Conservation (phyloP, 2,329 filamentous ascomycete genomes). For the Aureobasidium sp. region DNA sequence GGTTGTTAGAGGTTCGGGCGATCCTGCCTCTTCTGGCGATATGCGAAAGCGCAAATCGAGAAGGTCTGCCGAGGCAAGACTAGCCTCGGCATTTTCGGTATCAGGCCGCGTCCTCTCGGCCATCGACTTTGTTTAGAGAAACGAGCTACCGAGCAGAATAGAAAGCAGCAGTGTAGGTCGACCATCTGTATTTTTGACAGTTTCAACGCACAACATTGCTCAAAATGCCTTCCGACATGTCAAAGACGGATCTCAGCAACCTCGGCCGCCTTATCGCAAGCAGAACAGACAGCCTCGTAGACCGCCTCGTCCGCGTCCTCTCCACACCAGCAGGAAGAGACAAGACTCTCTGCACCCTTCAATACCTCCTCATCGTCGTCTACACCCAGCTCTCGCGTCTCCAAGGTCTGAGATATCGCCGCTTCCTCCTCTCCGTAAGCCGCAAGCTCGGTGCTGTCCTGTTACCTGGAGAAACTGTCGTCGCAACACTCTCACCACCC, state of each 20-base stretch:
- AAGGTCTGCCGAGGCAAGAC: background rate
- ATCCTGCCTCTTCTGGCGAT: background rate
- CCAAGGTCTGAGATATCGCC: constrained; percentile 27
- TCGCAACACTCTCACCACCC: constrained; percentile 30
- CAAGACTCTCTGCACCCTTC: constrained; percentile 33
- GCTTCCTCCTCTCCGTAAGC: constrained; percentile 29
- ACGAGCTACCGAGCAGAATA: background rate
- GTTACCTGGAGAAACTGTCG: constrained; percentile 33
- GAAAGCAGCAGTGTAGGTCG: background rate
- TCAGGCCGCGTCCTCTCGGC: background rate
- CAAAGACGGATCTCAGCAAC: background rate
- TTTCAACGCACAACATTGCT: background rate
- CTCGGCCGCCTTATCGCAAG: constrained; percentile 13
- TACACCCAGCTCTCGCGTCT: constrained; percentile 31
- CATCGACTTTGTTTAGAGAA: background rate
- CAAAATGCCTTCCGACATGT: background rate
- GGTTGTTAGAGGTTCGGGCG: background rate
- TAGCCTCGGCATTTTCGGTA: background rate
- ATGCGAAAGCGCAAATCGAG: background rate
- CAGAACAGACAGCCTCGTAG: constrained; percentile 25
- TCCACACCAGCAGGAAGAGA: constrained; percentile 33
- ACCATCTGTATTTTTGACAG: background rate
- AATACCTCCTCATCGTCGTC: constrained; percentile 36
- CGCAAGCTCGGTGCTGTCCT: constrained; percentile 30
- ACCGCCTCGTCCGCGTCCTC: constrained; percentile 29